phyloP scores from a whole-genome alignment of 176 grass and related monocot genomes.

The Rhipidocladum racemiflorum region DNA sequence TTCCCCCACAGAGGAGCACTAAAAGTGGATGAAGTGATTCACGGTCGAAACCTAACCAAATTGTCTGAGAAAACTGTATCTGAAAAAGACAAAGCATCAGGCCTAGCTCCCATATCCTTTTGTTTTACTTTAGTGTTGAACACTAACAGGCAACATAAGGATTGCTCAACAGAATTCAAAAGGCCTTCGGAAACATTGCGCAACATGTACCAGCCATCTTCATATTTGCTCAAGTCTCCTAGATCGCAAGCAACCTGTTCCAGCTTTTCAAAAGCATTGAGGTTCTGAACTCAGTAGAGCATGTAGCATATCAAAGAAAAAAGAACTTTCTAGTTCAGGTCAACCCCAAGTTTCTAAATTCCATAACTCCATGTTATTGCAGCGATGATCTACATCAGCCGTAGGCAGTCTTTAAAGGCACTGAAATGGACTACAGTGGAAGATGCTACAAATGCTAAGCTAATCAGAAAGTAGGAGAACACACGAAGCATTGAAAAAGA shows the following conservation, averaged over 20 bases:
- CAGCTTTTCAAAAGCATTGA: background rate
- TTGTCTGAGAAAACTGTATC: constrained; percentile 1
- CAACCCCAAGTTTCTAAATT: background rate
- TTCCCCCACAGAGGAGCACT: constrained; percentile 17
- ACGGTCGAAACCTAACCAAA: constrained; percentile 46
- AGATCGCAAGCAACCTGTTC: background rate
- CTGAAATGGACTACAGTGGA: background rate
- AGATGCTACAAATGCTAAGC: background rate
- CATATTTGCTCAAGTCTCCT: background rate
- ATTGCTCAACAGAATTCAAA: constrained; percentile 19
- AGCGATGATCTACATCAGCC: background rate
- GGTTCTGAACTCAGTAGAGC: background rate
- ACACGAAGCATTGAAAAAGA: constrained; percentile 10
- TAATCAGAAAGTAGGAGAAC: background rate
- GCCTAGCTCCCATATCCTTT: background rate
- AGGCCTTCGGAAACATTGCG: background rate
- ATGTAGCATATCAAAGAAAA: background rate
- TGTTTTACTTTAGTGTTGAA: background rate
- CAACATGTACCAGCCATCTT: background rate
- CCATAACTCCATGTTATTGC: background rate
- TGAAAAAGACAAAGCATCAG: constrained; percentile 26
- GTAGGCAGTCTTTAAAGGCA: background rate
- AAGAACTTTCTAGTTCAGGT: background rate
- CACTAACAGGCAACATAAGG: constrained; percentile 24
- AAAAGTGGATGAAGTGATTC: constrained; percentile 30